Conservation (phyloP, 495 filamentous ascomycete species). For the Trichoderma asperelloides region DNA sequence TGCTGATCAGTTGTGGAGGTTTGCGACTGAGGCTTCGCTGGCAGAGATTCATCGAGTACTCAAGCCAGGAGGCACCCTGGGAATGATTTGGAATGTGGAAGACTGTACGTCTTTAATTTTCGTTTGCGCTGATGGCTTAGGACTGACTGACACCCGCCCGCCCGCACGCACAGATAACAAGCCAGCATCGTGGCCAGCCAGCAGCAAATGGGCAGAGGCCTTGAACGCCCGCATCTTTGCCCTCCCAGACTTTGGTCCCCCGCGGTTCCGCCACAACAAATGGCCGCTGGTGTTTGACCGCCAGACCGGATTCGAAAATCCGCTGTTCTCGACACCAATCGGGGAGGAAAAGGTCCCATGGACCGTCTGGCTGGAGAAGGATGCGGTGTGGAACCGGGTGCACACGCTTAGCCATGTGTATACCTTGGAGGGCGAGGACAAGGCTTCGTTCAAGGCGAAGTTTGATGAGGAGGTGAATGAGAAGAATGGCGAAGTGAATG, state of each 20-base stretch:
- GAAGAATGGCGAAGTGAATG: slow-evolving; percentile 37
- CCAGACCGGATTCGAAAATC: slow-evolving; percentile 31
- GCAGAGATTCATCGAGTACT: slow-evolving; percentile 51
- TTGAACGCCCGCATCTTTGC: slow-evolving; percentile 44
- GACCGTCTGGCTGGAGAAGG: slow-evolving; percentile 40
- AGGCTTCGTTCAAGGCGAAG: slow-evolving; percentile 33
- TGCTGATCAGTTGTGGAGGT: slow-evolving; percentile 28
- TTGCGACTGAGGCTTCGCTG: slow-evolving; percentile 47
- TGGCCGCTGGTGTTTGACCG: slow-evolving; percentile 47
- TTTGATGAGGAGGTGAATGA: slow-evolving; percentile 35
- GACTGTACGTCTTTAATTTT: slow-evolving; percentile 39
- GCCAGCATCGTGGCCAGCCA: slow-evolving; percentile 31
- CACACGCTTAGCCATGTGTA: slow-evolving; percentile 54
- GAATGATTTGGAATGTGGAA: slow-evolving; percentile 59
- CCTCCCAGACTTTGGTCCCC: slow-evolving; percentile 33
- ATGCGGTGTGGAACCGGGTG: slow-evolving; percentile 48
- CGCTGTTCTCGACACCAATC: slow-evolving; percentile 42
- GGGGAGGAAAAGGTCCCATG: slow-evolving; percentile 24
- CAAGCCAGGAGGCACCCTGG: slow-evolving; percentile 40
- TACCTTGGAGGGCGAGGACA: slow-evolving; percentile 38
- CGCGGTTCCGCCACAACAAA: slow-evolving; percentile 47
- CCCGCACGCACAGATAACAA: slow-evolving; percentile 36
- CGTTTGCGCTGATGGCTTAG: too few species aligned
- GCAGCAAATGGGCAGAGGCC: slow-evolving; percentile 44
- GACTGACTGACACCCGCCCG: background rate